Conservation (phyloP, 345 rosid species). For the Gossypium herbaceum region DNA sequence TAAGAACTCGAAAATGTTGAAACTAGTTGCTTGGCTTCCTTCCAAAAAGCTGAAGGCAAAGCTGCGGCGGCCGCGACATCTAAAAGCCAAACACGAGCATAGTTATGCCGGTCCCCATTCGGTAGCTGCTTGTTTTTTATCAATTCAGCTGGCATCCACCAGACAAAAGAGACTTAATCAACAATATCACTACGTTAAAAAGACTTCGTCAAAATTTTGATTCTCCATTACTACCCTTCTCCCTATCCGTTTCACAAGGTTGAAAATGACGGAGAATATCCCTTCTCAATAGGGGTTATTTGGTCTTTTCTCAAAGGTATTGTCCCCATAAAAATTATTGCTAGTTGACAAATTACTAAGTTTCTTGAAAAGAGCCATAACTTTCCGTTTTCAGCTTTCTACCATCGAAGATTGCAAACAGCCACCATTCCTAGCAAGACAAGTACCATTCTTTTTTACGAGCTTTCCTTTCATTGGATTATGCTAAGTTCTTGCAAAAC, state of each 20-base stretch:
- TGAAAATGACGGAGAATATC: not conserved
- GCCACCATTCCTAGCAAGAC: not conserved
- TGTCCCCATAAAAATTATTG: constrained; percentile 16
- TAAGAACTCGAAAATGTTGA: not conserved
- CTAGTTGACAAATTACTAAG: constrained; percentile 8
- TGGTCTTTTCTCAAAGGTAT: not conserved
- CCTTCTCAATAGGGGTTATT: not conserved
- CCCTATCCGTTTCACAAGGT: not conserved
- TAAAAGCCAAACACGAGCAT: not conserved
- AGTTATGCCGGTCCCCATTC: constrained; percentile 11
- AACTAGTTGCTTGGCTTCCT: too few species aligned
- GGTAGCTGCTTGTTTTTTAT: not conserved
- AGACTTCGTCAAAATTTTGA: not conserved
- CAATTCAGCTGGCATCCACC: constrained; percentile 26
- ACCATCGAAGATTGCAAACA: not conserved
- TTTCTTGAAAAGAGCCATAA: constrained; percentile 5
- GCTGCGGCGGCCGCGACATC: constrained; percentile 10
- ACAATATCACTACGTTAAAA: not conserved
- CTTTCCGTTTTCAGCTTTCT: not conserved
- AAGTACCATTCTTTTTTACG: not conserved
- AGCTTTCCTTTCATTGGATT: not conserved
- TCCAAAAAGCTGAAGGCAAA: not conserved
- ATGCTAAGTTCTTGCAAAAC: constrained; percentile 23
- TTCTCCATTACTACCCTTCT: not conserved
- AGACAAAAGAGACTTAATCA: constrained; percentile 12